Conservation (phyloP, 192 early-diverging fungal genomes). For the Phycomyces blakesleeanus region DNA sequence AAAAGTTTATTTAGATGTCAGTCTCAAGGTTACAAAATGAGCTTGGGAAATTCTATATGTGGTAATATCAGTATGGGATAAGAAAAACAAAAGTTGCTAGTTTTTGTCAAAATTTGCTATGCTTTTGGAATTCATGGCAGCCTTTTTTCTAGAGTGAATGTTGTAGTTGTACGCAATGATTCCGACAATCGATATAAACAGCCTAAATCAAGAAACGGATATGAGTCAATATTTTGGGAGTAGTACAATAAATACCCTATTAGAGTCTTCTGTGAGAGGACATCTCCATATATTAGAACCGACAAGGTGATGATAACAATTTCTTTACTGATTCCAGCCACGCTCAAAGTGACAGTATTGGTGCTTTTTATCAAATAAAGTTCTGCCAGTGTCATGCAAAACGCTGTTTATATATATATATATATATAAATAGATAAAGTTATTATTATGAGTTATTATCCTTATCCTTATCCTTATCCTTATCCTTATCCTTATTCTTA, state of each 20-base stretch:
- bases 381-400: constrained; percentile 76
- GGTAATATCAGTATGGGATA: too few species aligned
- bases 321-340: constrained; percentile 78
- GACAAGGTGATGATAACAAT: constrained; percentile 71
- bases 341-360: constrained; percentile 76
- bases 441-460: too few species aligned
- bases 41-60: too few species aligned
- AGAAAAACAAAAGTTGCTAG: too few species aligned
- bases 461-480: too few species aligned
- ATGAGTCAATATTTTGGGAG: constrained; percentile 7
- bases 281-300: constrained; percentile 68
- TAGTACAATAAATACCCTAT: constrained; percentile 47
- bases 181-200: constrained; percentile 54
- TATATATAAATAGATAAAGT: background rate
- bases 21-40: too few species aligned
- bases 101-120: too few species aligned
- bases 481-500: background rate
- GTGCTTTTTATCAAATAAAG: constrained; percentile 74
- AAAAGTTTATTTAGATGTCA: too few species aligned
- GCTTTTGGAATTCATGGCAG: constrained; percentile 4
- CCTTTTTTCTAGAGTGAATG: constrained; percentile 21
- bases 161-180: constrained; percentile 51
- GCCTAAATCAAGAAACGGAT: constrained; percentile 27
- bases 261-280: constrained; percentile 60
- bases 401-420: constrained; percentile 43